phyloP scores from a whole-genome alignment of 2,329 filamentous ascomycete genomes.

The Fusarium coicis region DNA sequence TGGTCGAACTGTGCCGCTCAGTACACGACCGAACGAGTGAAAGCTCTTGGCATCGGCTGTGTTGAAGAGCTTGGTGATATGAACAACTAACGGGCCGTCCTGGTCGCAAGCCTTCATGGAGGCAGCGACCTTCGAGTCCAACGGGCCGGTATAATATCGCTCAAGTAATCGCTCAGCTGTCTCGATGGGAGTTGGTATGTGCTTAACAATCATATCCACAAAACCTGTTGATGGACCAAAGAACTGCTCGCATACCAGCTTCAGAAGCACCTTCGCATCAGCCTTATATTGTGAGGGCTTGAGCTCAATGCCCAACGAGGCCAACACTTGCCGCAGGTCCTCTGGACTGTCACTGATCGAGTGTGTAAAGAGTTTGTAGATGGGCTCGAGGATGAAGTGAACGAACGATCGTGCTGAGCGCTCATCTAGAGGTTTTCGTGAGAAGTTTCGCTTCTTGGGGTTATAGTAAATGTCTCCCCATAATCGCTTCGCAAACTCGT shows the following conservation, averaged over 20 bases:
- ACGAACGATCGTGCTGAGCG: slow-evolving; percentile 87
- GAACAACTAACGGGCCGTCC: slow-evolving; percentile 90
- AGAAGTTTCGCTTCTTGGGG: slow-evolving; percentile 88
- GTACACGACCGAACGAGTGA: slow-evolving; percentile 87
- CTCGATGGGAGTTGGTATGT: slow-evolving; percentile 87
- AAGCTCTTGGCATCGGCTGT: slow-evolving; percentile 91
- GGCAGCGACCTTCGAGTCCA: slow-evolving; percentile 82
- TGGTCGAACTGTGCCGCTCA: slow-evolving; percentile 89
- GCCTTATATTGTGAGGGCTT: slow-evolving; percentile 94
- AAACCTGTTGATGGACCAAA: slow-evolving; percentile 91
- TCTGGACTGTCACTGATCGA: slow-evolving; percentile 91
- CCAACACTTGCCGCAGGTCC: slow-evolving; percentile 82
- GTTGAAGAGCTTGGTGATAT: slow-evolving; percentile 93
- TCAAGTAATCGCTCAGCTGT: slow-evolving; percentile 82
- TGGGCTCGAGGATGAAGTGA: slow-evolving; percentile 93
- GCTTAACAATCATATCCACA: slow-evolving; percentile 92
- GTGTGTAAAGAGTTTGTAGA: slow-evolving; percentile 97
- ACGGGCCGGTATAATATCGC: slow-evolving; percentile 89
- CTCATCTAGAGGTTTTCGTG: slow-evolving; percentile 85
- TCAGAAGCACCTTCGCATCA: slow-evolving; percentile 89
- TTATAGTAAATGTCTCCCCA: slow-evolving; percentile 99
- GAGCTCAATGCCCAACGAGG: slow-evolving; percentile 81
- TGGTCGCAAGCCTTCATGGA: slow-evolving; percentile 87
- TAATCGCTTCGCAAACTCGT: slow-evolving; percentile 84
- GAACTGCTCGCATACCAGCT: slow-evolving; percentile 92